A percentile compares a stretch with the other conserved stretches of the same genome.
These are phyloP conservation scores for Sisymbrium irio DNA, from an alignment of 345 rosid species.

Conservation along the genomic window DNA sequence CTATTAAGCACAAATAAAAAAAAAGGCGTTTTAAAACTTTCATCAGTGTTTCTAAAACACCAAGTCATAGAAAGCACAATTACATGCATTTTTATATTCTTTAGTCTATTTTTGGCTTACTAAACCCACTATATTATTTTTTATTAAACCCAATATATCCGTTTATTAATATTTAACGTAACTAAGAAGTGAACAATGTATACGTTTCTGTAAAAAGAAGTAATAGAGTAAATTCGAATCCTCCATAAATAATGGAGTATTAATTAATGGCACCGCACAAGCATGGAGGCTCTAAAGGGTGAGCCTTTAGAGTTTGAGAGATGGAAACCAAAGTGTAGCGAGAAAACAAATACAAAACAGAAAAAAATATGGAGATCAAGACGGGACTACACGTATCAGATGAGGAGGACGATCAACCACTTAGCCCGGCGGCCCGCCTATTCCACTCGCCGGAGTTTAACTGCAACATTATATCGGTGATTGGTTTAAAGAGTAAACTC, in stretches of 20 bases:
- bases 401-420: conserved; percentile 37
- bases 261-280: background rate
- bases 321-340: background rate
- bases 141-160: background rate
- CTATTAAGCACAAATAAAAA: background rate
- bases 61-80: background rate
- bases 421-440: conserved; percentile 57
- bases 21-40: background rate
- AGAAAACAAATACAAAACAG: background rate
- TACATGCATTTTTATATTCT: background rate
- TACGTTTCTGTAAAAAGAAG: background rate
- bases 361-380: conserved; percentile 21
- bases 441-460: conserved; percentile 54
- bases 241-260: background rate
- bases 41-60: background rate
- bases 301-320: background rate
- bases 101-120: background rate
- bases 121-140: too few relatives aligned
- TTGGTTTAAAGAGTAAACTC: conserved; percentile 47
- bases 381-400: conserved; percentile 1
- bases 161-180: background rate
- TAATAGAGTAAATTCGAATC: background rate
- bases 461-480: conserved; percentile 43
- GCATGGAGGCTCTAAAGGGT: background rate
- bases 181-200: background rate